These are phyloP conservation scores for Spizellomyces punctatus DNA, from an alignment of 192 early-diverging fungal species.

Conservation along the genomic window DNA sequence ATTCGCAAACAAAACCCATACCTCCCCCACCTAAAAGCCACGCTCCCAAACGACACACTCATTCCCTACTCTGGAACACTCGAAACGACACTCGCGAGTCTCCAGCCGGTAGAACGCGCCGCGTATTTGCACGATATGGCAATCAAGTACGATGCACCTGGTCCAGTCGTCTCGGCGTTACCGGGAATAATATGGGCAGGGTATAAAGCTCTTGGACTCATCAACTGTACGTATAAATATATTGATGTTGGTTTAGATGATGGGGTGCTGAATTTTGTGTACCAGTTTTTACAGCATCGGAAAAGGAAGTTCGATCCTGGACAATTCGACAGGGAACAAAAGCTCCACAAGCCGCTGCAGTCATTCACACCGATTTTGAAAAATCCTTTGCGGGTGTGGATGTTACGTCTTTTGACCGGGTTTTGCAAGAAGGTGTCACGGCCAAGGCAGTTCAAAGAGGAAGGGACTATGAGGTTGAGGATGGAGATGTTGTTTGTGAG, in stretches of 20 bases:
- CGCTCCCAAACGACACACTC: slow-evolving; percentile 88
- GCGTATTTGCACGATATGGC: slow-evolving; percentile 43
- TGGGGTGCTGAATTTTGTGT: too few relatives aligned
- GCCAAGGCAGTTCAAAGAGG: slow-evolving; percentile 89
- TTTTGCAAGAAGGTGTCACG: slow-evolving; percentile 86
- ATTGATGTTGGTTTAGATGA: too few relatives aligned
- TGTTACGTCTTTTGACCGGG: slow-evolving; percentile 81
- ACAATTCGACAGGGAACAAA: slow-evolving; percentile 80
- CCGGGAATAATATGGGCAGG: slow-evolving; percentile 88
- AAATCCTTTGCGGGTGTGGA: slow-evolving; percentile 26
- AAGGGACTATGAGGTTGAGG: slow-evolving; percentile 88
- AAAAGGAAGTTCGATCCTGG: slow-evolving; percentile 91
- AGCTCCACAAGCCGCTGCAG: slow-evolving; percentile 90
- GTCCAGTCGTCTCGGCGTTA: slow-evolving; percentile 54
- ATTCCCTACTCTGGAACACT: slow-evolving; percentile 90
- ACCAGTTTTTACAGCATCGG: slow-evolving; percentile 89
- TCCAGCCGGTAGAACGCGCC: slow-evolving; percentile 59
- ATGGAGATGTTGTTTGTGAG: slow-evolving; percentile 83
- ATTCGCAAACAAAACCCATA: slow-evolving; percentile 94
- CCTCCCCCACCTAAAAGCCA: slow-evolving; percentile 85
- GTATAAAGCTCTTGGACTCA: slow-evolving; percentile 81
- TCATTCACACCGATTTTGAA: slow-evolving; percentile 90
- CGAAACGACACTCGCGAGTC: slow-evolving; percentile 64
- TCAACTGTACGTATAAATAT: slow-evolving; percentile 62
- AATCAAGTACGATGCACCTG: slow-evolving; percentile 51